Percentiles rank a stretch among this genome's conserved stretches.
Evolutionary conservation across 345 rosid species (phyloP).

Genomic region (Salix purpurea): DNA sequence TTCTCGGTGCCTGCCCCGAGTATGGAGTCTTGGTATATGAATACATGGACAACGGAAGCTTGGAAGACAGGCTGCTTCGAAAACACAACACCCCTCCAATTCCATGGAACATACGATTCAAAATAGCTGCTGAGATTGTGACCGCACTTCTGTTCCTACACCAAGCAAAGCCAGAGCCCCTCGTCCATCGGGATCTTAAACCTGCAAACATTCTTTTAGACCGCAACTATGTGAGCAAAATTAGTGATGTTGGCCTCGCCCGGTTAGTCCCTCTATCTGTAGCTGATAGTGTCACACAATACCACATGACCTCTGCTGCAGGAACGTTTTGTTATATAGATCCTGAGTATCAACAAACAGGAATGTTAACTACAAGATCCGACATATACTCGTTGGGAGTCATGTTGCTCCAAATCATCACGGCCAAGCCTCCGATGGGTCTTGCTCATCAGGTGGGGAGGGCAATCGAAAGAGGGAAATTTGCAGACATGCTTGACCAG

Average conservation of each 20-base stretch:
- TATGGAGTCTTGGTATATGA: slow-evolving; percentile 91
- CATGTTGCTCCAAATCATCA: slow-evolving; percentile 77
- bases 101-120: slow-evolving; percentile 66
- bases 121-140: slow-evolving; percentile 74
- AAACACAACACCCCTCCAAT: slow-evolving; percentile 61
- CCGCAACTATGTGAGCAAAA: slow-evolving; percentile 76
- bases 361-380: slow-evolving; percentile 74
- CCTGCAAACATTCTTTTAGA: slow-evolving; percentile 93
- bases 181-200: slow-evolving; percentile 86
- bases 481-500: slow-evolving; percentile 61
- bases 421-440: slow-evolving; percentile 84
- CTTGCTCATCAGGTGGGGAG: slow-evolving; percentile 65
- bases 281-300: slow-evolving; percentile 73
- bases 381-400: slow-evolving; percentile 78
- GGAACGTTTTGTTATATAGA: slow-evolving; percentile 92
- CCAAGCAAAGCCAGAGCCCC: slow-evolving; percentile 95
- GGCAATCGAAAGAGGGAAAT: slow-evolving; percentile 64
- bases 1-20: slow-evolving; percentile 89
- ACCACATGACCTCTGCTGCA: slow-evolving; percentile 86
- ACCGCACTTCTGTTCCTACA: slow-evolving; percentile 85
- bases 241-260: slow-evolving; percentile 91
- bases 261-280: slow-evolving; percentile 81
- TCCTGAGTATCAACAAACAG: slow-evolving; percentile 90
- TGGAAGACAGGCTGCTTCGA: slow-evolving; percentile 74
- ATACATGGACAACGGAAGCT: slow-evolving; percentile 70